Conservation (phyloP, 2,329 filamentous ascomycete genomes). For the Phaeosphaeriaceae sp. region DNA sequence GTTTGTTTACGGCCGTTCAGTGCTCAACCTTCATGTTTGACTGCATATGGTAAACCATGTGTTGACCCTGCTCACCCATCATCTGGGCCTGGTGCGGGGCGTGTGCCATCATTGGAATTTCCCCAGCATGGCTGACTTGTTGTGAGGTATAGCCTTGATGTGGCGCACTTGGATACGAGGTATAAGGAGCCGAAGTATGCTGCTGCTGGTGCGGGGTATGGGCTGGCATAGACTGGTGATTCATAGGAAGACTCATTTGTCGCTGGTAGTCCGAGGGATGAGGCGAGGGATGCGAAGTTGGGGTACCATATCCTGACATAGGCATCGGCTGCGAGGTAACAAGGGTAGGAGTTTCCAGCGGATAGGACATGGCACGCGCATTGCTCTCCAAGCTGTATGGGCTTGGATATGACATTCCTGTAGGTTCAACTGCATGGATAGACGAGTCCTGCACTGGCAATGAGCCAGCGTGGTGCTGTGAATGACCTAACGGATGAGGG, state of each 20-base stretch:
- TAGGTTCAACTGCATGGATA: constrained; percentile 37
- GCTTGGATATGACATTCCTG: constrained; percentile 42
- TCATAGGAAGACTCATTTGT: constrained; percentile 47
- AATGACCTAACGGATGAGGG: constrained; percentile 40
- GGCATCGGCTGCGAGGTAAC: constrained; percentile 47
- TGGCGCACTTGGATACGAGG: constrained; percentile 31
- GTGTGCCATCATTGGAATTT: constrained; percentile 48
- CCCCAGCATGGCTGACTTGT: constrained; percentile 42
- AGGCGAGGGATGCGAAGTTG: constrained; percentile 45
- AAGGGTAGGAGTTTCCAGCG: constrained; percentile 45
- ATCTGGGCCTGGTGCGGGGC: constrained; percentile 44
- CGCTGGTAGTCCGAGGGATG: constrained; percentile 47
- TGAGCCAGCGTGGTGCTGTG: constrained; percentile 42
- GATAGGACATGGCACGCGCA: constrained; percentile 48
- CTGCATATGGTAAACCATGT: constrained; percentile 50
- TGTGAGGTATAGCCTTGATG: constrained; percentile 45
- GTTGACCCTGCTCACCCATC: constrained; percentile 47
- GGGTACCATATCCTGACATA: constrained; percentile 47
- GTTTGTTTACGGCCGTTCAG: constrained; percentile 19
- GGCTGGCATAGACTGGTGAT: constrained; percentile 35
- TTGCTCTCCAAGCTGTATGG: constrained; percentile 48
- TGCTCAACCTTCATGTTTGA: constrained; percentile 52
- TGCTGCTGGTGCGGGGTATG: constrained; percentile 39
- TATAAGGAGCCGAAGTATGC: constrained; percentile 35
- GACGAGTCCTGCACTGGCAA: constrained; percentile 42